These are phyloP conservation scores for Candida maris DNA, from an alignment of 805 yeast species.

Conservation along the genomic window DNA sequence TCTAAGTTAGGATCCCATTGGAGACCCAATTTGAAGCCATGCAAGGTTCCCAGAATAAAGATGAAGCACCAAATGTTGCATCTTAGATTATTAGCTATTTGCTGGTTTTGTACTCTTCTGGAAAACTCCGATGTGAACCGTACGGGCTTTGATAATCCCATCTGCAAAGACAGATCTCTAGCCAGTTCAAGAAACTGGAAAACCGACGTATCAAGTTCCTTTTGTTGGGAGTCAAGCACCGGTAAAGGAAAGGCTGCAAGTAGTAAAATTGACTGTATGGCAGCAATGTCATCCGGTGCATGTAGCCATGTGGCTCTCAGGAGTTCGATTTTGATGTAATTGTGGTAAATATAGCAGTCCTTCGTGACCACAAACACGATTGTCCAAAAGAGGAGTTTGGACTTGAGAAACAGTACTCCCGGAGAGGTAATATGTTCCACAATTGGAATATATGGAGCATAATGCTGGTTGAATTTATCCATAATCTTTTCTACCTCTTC, in stretches of 20 bases:
- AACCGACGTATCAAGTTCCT: constrained; percentile 17
- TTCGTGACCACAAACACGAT: constrained; percentile 21
- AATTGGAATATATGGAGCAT: constrained; percentile 24
- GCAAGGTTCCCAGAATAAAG: constrained; percentile 25
- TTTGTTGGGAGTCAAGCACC: constrained; percentile 7
- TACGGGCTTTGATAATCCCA: constrained; percentile 18
- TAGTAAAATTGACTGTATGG: constrained; percentile 25
- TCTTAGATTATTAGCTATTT: constrained; percentile 13
- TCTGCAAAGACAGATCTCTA: constrained; percentile 19
- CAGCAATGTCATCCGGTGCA: constrained; percentile 15
- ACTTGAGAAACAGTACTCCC: constrained; percentile 14
- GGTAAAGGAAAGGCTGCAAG: constrained; percentile 27
- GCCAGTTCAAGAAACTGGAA: constrained; percentile 26
- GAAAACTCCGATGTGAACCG: constrained; percentile 17
- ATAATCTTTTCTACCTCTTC: constrained; percentile 14
- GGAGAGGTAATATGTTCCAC: constrained; percentile 24
- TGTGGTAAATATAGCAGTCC: constrained; percentile 14
- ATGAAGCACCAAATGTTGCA: constrained; percentile 27
- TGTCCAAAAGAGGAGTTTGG: constrained; percentile 32
- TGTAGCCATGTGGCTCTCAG: constrained; percentile 12
- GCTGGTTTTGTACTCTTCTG: constrained; percentile 12
- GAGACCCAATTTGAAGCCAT: constrained; percentile 26
- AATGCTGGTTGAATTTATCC: constrained; percentile 18
- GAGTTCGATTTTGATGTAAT: constrained; percentile 17
- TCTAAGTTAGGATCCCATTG: constrained; percentile 23